Base-by-base conservation (phyloP, 108 stramenopile species). In the Fragilaria crotonensis region DNA sequence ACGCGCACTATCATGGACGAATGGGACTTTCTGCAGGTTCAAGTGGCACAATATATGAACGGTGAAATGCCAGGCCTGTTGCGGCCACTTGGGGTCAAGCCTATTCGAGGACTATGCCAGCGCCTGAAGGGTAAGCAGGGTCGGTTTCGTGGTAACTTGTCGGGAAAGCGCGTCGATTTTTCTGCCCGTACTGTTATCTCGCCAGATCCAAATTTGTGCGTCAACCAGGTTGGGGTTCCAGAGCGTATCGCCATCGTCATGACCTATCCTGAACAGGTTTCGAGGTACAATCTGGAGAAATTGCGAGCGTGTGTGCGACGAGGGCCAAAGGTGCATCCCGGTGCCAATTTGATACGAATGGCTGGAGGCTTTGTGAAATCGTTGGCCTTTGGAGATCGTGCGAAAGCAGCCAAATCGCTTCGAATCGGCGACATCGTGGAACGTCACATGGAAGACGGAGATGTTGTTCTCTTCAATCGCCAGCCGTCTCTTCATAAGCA, bases 401-500 rank as follows among this genome's bases (percentile, higher is more conserved):
- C 93, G 52, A 66, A 70, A 33, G 75, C 87, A 50, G 96, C 96
- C 19, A 73, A 78, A 54, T 72, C 69, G 23, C 81, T 99, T 5
- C 64, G 81, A 28, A 57, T 95, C 22, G 98, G 98, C 26, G 98
- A 99, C 70, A 82, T 96, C 51, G 96, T 99, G 33, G 97, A 99
- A 65, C 77, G 98, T 9, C 98, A 99, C 79, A 94, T 99, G 95
- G 85, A 91, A 69, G 95, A 98, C 67, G 96, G 85, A 25, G 97
- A 98, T 72, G 64, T 96, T 28, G 98, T 99, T 9, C 73, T 99
- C 2, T 99, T 99, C 86, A 99, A 99, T 87, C 96, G 98, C 4
- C 98, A 99, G 68, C 98, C 98, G 7, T 97, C 96, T 17, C 77
- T 99, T 33, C 98, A 99, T 78, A 96, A 94, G 61, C 85, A 97